Conservation (phyloP, 345 rosid species). For the Capsella bursapastoris region DNA sequence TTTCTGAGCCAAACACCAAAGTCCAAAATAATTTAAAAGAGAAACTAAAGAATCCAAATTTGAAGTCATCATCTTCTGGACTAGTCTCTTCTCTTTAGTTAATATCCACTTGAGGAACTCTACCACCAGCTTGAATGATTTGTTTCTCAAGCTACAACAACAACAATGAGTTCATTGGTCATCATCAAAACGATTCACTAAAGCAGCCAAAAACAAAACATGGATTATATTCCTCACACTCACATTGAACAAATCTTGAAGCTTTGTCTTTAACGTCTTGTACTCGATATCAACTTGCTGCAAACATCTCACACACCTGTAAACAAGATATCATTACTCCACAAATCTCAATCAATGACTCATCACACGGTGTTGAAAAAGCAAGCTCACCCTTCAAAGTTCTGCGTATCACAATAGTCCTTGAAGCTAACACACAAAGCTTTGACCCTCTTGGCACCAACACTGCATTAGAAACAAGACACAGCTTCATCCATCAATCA, state of each 20-base stretch:
- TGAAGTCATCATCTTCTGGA: conserved; percentile 24
- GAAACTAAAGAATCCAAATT: conserved; percentile 28
- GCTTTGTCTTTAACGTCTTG: conserved; percentile 60
- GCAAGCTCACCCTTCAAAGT: conserved; percentile 69
- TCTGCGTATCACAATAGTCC: conserved; percentile 65
- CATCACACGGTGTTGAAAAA: not conserved
- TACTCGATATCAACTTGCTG: conserved; percentile 69
- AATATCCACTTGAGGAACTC: conserved; percentile 41
- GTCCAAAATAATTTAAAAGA: conserved; percentile 8
- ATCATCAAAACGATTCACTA: conserved; percentile 9
- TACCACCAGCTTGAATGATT: conserved; percentile 45
- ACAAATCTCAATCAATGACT: conserved; percentile 7
- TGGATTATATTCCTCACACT: conserved; percentile 27
- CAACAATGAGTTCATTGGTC: not conserved
- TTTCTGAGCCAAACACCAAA: conserved; percentile 15
- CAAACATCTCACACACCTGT: conserved; percentile 80
- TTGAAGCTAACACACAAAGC: conserved; percentile 64
- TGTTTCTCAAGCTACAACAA: conserved; percentile 45
- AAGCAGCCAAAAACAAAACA: not conserved
- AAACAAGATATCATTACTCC: conserved; percentile 28
- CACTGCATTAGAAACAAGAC: conserved; percentile 51
- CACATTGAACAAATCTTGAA: conserved; percentile 68
- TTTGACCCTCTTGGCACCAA: conserved; percentile 76
- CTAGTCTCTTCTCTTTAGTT: conserved; percentile 38
- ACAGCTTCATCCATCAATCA: conserved; percentile 1